A percentile compares a stretch with the other conserved stretches of the same genome.
Conservation (phyloP, 352 stramenopile species). For the Phytophthora fragariae region DNA sequence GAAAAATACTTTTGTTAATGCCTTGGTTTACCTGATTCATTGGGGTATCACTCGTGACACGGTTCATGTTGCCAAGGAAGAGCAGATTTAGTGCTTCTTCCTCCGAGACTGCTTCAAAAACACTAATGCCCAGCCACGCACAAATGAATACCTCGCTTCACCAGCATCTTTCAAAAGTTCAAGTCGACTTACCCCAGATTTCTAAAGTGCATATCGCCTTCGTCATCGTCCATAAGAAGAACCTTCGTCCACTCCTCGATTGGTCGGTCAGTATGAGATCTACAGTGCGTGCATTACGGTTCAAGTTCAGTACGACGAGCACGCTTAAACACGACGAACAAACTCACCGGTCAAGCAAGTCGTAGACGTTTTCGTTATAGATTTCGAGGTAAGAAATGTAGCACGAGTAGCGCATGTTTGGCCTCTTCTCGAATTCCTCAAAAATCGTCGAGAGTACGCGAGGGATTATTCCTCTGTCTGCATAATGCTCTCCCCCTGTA, state of each 20-base stretch:
- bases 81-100: constrained; percentile 96
- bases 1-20: no score
- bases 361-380: constrained; percentile 97
- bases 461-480: constrained; percentile 96
- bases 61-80: constrained; percentile 97
- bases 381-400: constrained; percentile 97
- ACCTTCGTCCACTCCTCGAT: constrained; percentile 88
- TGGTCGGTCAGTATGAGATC: constrained; percentile 73
- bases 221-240: constrained; percentile 78
- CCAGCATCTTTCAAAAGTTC: neutral
- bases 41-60: constrained; percentile 95
- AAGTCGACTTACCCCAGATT: constrained; percentile 59
- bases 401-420: constrained; percentile 75
- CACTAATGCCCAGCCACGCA: constrained; percentile 32
- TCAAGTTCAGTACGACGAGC: neutral
- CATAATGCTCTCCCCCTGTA: constrained; percentile 92
- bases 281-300: constrained; percentile 8
- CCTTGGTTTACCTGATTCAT: constrained; percentile 91
- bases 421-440: constrained; percentile 72
- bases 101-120: constrained; percentile 87
- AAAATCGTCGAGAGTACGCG: constrained; percentile 94
- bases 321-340: neutral
- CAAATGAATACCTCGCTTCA: neutral
- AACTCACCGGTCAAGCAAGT: constrained; percentile 84
- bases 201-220: constrained; percentile 83